Base-by-base conservation (phyloP, 129 eudicot genomes). In the Rutidosis leptorrhynchoides region DNA sequence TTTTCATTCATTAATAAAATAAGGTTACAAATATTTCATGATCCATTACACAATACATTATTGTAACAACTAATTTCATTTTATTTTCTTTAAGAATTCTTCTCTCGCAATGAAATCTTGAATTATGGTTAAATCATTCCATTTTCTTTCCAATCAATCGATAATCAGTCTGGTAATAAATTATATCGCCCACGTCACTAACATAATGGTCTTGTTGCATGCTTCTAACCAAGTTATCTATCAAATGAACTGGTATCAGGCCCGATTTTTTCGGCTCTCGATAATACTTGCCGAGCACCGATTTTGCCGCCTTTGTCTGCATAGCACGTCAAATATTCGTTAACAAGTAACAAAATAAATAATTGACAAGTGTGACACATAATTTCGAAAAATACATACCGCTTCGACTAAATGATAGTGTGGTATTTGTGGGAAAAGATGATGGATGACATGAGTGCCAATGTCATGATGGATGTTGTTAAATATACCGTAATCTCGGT, bases 371-470 rank as follows among this genome's bases (percentile, higher is more conserved):
- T 6, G 11, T 16, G 0, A 6, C 16, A 23, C 33, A 23, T 9
- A 21, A 6, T 24, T 27, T 51, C 9, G 28, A 72, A 8, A 52
- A 62, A 2, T 12, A 62, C 26, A 26, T 73, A 86, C 96, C 84
- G 97, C 97, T 67, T 90, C 97, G 7, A 55, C 45, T 53, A 90
- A 65, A 48, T 83, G 95, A 74, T 90, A 90, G 21, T 90, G 97
- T 20, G 97, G 97, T 66, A 90, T 90, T 79, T 90, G 97, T 20
- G 97, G 95, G 71, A 86, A 90, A 29, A 90, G 97, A 77, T 90
- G 97, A 70, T 90, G 97, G 30, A 90, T 65, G 73, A 90, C 97
- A 77, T 90, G 97, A 52, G 95, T 90, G 70, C 97, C 97, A 11
- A 90, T 84, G 53, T 90, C 95, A 26, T 90, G 95, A 57, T 90